Base-by-base conservation (phyloP, 2,329 filamentous ascomycete species). In the Monilinia aucupariae region DNA sequence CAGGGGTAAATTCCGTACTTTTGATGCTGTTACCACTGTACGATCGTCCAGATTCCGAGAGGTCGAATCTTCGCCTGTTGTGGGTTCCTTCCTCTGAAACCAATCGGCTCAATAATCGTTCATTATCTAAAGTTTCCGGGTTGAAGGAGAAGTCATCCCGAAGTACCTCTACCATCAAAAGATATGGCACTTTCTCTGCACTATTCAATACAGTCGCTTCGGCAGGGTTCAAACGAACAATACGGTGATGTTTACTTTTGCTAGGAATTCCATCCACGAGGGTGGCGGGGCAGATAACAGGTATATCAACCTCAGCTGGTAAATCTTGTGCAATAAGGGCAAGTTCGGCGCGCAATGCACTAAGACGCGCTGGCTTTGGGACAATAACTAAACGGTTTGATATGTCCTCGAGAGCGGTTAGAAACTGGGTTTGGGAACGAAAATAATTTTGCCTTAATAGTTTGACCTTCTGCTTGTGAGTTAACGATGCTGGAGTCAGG, bases 151-250 rank as follows among this genome's bases (percentile, higher is more conserved):
- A 93, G 71, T 94, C 90, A 68, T 93, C 90, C 30, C 87, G 80
- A 54, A 94, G 76, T 27, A 94, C 86, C 72, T 94, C 90, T 2
- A 93, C 85, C 89, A 94, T 92, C 34, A 94, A 80, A 56, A 94
- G 76, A 75, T 92, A 94, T 0, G 90, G 90, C 51, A 94, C 90
- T 73, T 92, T 89, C 74, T 94, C 90, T 5, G 90, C 90, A 73
- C 90, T 94, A 75, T 94, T 94, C 59, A 94, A 77, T 61, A 92
- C 91, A 0, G 90, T 93, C 7, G 90, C 87, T 75, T 94, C 90
- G 1, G 89, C 89, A 8, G 90, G 91, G 71, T 92, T 94, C 56
- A 94, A 80, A 45, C 90, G 84, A 52, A 94, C 90, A 64, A 94
- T 91, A 43, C 90, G 85, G 72, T 94, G 90, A 73, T 94, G 91